Base-by-base conservation (phyloP, 495 filamentous ascomycete genomes). In the Hyaloscypha finlandica region DNA sequence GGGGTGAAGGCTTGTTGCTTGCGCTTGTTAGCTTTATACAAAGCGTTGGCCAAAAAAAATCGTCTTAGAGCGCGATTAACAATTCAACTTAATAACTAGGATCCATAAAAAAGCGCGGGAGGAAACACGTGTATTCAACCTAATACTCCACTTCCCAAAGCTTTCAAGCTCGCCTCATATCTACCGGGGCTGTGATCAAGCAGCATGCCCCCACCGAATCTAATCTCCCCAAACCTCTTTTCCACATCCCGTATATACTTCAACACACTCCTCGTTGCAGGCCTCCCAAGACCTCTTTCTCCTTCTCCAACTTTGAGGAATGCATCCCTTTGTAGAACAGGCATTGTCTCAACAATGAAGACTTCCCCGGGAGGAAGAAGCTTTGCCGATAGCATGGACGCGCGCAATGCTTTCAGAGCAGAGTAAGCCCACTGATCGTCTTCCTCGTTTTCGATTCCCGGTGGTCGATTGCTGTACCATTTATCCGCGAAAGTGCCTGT, bases 291-390 rank as follows among this genome's bases (percentile, higher is more conserved):
- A 9, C 74, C 74, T 2, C 65, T 67, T 22, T 66, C 72, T 33
- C 45, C 51, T 35, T 51, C n/a, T 5, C 56, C 45, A 20, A 63
- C 32, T 20, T 64, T 39, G 8, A 39, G 53, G 42, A 65, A 64
- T 8, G 64, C 65, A 32, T 67, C 66, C n/a, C 70, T 20, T 30
- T 67, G 61, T 67, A 59, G 77, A 80, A 68, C 88, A 86, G 20
- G 86, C 83, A 70, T 89, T 81, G 25, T 88, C 76, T 91, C 88
- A 20, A 92, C 81, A 4, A 87, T 81, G 77, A 92, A 93, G 1
- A 93, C 88, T 71, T 93, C 90, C 16, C 91, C 91, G 0, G 91
- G 91, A 2, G 91, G 91, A 66, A 91, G 76, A 8, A 94, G 78
- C 71, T 93, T 94, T 14, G 84, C 79, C 29, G 83, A 85, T 64